A percentile compares a stretch with the other conserved stretches of the same genome.
phyloP scores from a whole-genome alignment of 805 yeast genomes.

The Candida anglica region DNA sequence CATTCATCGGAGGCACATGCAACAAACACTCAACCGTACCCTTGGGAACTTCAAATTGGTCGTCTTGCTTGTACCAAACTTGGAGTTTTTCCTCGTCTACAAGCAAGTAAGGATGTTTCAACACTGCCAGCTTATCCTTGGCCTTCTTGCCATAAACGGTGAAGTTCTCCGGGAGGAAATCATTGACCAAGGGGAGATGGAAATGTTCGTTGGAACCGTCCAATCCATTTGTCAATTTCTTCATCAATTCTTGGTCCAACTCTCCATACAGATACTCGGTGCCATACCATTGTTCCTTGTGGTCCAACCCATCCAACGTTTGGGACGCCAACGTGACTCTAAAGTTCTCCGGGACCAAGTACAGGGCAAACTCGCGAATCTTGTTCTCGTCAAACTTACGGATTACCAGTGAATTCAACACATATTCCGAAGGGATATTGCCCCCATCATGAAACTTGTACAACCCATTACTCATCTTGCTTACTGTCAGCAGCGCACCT shows the following conservation, averaged over 20 bases:
- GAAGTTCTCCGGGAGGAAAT: conserved; percentile 79
- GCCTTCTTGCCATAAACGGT: conserved; percentile 44
- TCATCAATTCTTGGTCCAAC: conserved; percentile 37
- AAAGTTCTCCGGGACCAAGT: conserved; percentile 57
- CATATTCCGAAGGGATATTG: conserved; percentile 57
- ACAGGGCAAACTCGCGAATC: conserved; percentile 45
- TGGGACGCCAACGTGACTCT: conserved; percentile 53
- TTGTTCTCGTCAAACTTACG: conserved; percentile 55
- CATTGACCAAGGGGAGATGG: conserved; percentile 69
- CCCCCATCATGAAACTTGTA: conserved; percentile 39
- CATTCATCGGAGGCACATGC: conserved; percentile 58
- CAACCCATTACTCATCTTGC: conserved; percentile 57
- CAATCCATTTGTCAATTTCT: conserved; percentile 26
- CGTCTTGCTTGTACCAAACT: conserved; percentile 89
- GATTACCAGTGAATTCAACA: conserved; percentile 55
- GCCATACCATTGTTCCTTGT: conserved; percentile 84
- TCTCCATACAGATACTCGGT: conserved; percentile 62
- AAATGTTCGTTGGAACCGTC: conserved; percentile 27
- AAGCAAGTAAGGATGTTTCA: conserved; percentile 59
- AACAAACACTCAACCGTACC: conserved; percentile 65
- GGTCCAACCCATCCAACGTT: conserved; percentile 42
- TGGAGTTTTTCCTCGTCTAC: conserved; percentile 47
- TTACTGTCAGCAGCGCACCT: conserved; percentile 69
- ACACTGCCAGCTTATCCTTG: conserved; percentile 21
- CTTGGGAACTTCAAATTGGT: conserved; percentile 84